Conservation (phyloP, 2,329 filamentous ascomycete genomes). For the Mycosphaerella sp. region DNA sequence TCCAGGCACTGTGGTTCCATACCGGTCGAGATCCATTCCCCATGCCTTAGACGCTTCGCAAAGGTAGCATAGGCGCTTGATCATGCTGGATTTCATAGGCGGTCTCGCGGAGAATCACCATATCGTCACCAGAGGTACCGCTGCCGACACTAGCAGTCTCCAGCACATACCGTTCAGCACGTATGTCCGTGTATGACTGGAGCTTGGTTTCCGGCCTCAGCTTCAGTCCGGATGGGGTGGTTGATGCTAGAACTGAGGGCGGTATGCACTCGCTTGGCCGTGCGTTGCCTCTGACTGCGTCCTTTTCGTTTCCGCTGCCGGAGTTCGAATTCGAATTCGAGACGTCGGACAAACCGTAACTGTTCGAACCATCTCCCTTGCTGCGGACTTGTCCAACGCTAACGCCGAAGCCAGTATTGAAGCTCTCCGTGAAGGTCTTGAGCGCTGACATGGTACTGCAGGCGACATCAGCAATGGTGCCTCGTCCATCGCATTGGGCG, state of each 20-base stretch:
- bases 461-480: neutral
- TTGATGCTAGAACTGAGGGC: neutral
- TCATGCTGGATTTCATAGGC: slow-evolving; percentile 25
- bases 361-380: slow-evolving; percentile 21
- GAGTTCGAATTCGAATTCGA: slow-evolving; percentile 19
- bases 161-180: slow-evolving; percentile 12
- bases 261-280: neutral
- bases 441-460: slow-evolving; percentile 38
- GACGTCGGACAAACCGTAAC: slow-evolving; percentile 26
- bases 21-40: too few relatives aligned
- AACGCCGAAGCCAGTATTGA: slow-evolving; percentile 37
- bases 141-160: slow-evolving; percentile 15
- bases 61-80: slow-evolving; percentile 19
- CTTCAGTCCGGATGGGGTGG: slow-evolving; percentile 8
- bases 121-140: slow-evolving; percentile 16
- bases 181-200: slow-evolving; percentile 11
- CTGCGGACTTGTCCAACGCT: slow-evolving; percentile 29
- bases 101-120: slow-evolving; percentile 28
- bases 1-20: too few relatives aligned
- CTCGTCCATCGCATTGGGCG: too few relatives aligned
- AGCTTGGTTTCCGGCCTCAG: slow-evolving; percentile 18
- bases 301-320: slow-evolving; percentile 17
- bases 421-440: slow-evolving; percentile 38
- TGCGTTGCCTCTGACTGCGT: neutral
- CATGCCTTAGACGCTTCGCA: neutral